Conservation (phyloP, 352 stramenopile species). For the Globisporangium lucens region DNA sequence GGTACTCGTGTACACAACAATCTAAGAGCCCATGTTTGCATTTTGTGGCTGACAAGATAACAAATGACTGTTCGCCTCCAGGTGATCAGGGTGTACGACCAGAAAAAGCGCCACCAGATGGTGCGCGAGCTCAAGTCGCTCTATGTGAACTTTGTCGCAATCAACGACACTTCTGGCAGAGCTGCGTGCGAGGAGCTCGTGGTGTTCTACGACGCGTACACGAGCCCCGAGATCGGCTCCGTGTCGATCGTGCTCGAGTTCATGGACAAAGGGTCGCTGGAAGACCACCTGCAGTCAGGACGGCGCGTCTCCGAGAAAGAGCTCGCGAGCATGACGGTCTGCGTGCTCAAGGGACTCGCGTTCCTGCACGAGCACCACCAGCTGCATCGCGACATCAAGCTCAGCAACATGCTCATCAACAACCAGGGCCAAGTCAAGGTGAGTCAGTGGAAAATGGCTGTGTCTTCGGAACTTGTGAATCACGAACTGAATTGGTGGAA, state of each 20-base stretch:
- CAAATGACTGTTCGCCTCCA: background rate
- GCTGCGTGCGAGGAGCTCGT: constrained; percentile 82
- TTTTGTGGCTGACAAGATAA: background rate
- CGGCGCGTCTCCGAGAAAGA: constrained; percentile 54
- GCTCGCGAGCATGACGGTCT: constrained; percentile 77
- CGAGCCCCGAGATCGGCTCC: constrained; percentile 75
- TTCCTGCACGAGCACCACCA: constrained; percentile 90
- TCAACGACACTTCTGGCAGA: constrained; percentile 37
- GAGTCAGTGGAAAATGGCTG: background rate
- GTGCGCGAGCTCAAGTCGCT: constrained; percentile 84
- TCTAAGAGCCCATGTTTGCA: too few relatives aligned
- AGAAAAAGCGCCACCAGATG: constrained; percentile 88
- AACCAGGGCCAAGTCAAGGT: constrained; percentile 72
- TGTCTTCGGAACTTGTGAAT: background rate
- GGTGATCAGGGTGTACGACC: constrained; percentile 85
- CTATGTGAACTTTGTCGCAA: constrained; percentile 75
- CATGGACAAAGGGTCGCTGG: constrained; percentile 91
- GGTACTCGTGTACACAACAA: background rate
- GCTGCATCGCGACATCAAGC: constrained; percentile 94
- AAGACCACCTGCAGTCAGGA: constrained; percentile 64
- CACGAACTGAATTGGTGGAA: background rate
- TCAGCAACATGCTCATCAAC: constrained; percentile 94
- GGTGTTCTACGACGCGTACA: constrained; percentile 92
- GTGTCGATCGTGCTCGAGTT: constrained; percentile 95
- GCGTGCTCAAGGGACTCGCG: constrained; percentile 75